Percentiles rank a stretch among this genome's conserved stretches.
Evolutionary conservation across 257 asterid genomes (phyloP).

Genomic region (Solanum etuberosum): DNA sequence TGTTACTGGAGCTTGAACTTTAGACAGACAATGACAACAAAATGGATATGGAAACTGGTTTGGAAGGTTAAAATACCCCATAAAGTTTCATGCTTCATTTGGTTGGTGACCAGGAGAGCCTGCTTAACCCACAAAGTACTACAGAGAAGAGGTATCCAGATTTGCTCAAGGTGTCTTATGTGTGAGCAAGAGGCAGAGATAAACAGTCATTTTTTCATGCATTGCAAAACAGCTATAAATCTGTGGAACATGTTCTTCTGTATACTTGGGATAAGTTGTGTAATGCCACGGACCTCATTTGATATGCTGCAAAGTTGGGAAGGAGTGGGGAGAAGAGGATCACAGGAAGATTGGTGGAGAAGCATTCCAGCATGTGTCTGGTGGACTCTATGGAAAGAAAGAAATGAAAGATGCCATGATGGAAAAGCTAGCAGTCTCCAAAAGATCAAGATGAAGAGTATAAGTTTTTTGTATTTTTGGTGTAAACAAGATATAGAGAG

Average conservation of each 20-base stretch:
- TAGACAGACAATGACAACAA: too few relatives aligned
- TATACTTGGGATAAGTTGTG: neutral
- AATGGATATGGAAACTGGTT: too few relatives aligned
- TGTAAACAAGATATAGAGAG: neutral
- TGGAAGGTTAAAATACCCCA: too few relatives aligned
- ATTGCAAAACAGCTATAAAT: neutral
- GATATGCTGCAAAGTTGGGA: neutral
- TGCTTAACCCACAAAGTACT: too few relatives aligned
- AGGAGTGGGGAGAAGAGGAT: neutral
- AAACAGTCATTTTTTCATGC: neutral
- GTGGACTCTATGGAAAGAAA: neutral
- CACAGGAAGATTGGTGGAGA: neutral
- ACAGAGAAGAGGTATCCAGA: neutral
- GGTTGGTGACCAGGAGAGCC: too few relatives aligned
- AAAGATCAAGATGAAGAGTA: neutral
- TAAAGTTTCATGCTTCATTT: too few relatives aligned
- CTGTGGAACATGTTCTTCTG: neutral
- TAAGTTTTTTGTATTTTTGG: neutral
- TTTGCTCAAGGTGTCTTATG: neutral
- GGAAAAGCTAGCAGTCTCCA: neutral
- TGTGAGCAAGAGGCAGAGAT: neutral
- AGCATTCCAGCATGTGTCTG: neutral
- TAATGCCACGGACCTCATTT: neutral
- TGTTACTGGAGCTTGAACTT: too few relatives aligned
- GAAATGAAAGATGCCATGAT: neutral